Base-by-base conservation (phyloP, 352 stramenopile genomes). In the Pythium scleroteichum region DNA sequence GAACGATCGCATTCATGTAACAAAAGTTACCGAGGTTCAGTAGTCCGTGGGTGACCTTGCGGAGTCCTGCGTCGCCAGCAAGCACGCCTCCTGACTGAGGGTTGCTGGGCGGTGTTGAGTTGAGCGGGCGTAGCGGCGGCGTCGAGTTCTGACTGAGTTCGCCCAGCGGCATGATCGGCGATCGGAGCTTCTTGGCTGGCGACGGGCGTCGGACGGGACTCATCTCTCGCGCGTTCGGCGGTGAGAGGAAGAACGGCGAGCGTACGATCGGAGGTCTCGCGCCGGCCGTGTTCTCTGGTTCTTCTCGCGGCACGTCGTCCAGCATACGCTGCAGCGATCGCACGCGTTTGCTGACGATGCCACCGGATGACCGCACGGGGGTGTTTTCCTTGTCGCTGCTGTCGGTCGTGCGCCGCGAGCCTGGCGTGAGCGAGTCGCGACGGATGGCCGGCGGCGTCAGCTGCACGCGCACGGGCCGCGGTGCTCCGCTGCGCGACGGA, bases 1-100 rank as follows among this genome's bases (percentile, higher is more conserved):
- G 87, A 10, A 98, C 60, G 22, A 98, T 98, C 13, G 88, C 87
- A 69, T 99, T 99, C 79, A 99, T 95, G 64, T 96, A 96, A 69
- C 87, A 96, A 56, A 88, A 94, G 59, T 96, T 94, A 53, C 96
- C 96, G 16, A 99, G 69, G 66, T 99, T 99, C 19, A 97, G 62
- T 19, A 99, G 73, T n/a, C 96, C 96, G 35, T 93, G 86, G 0
- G 72, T 82, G n/a, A 78, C 82, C 40, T 78, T 76, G 24, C 71
- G 68, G 19, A 62, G 33, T 2, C 54, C 54, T 12, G 29, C 0
- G 1, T 63, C 44, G 26, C 39, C n/a, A 16, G 35, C 19, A 4
- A 12, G 17, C 1, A 13, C 4, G 19, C 23, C 22, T 5, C 19
- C 29, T 8, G 51, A 33, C 22, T 48, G 35, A 13, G 29, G 49